phyloP scores from a whole-genome alignment of 2,329 filamentous ascomycete species.

The Monosporascus cannonballus region DNA sequence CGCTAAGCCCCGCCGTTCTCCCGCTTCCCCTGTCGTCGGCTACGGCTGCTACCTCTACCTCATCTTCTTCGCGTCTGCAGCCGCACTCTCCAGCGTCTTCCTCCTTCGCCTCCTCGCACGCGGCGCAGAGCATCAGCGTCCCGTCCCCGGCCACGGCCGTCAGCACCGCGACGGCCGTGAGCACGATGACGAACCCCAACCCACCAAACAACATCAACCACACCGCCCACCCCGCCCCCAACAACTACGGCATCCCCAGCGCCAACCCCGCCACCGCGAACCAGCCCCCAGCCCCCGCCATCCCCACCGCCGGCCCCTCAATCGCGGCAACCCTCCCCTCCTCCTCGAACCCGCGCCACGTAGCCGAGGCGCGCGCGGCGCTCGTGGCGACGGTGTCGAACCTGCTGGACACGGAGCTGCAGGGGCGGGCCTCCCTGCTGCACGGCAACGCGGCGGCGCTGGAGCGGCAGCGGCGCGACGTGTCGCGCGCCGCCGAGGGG shows the following conservation, averaged over 20 bases:
- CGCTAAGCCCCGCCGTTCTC: background rate
- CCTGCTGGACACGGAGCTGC: conserved; percentile 62
- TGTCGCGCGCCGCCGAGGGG: conserved; percentile 52
- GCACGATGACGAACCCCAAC: background rate
- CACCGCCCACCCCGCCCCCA: background rate
- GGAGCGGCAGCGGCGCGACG: conserved; percentile 59
- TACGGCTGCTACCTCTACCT: background rate
- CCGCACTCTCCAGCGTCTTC: background rate
- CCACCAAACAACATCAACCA: background rate
- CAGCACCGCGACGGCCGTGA: background rate
- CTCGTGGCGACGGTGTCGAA: conserved; percentile 61
- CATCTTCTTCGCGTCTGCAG: too few relatives aligned
- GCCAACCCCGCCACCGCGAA: background rate
- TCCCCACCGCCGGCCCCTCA: background rate
- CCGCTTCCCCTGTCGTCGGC: background rate
- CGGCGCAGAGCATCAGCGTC: background rate
- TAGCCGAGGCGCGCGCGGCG: conserved; percentile 51
- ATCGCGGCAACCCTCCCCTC: conserved; percentile 30
- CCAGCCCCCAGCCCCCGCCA: background rate
- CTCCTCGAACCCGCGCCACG: conserved; percentile 37
- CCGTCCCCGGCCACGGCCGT: background rate
- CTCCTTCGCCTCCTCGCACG: background rate
- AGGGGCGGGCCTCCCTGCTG: conserved; percentile 60
- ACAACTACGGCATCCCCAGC: background rate
- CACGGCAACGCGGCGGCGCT: conserved; percentile 64